Evolutionary conservation across 805 yeast genomes (phyloP).

Genomic region (Dipodascus geniculatus): DNA sequence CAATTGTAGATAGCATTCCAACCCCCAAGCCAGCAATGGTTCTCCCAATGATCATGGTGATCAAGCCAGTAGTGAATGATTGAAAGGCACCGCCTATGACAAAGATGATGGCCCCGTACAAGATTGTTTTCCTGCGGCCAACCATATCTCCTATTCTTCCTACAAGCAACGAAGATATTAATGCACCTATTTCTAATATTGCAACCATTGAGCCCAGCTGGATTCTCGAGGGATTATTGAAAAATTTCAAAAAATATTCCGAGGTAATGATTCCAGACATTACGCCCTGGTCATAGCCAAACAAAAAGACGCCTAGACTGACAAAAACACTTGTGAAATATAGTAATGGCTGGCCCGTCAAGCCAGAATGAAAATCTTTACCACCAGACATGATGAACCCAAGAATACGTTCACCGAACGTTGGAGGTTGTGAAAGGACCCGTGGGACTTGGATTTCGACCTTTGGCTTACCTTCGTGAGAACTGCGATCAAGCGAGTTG

Average conservation of each 20-base stretch:
- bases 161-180: constrained; percentile 61
- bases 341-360: constrained; percentile 27
- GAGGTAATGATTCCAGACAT: constrained; percentile 80
- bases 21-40: constrained; percentile 75
- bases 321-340: constrained; percentile 34
- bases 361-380: constrained; percentile 6
- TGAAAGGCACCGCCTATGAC: constrained; percentile 72
- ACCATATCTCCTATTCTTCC: constrained; percentile 70
- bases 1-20: constrained; percentile 72
- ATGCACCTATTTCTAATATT: constrained; percentile 78
- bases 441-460: constrained; percentile 12
- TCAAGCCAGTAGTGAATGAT: constrained; percentile 43
- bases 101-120: constrained; percentile 68
- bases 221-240: constrained; percentile 60
- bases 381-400: constrained; percentile 19
- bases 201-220: constrained; percentile 81
- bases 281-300: constrained; percentile 83
- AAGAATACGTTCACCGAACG: constrained; percentile 14
- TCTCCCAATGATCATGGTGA: constrained; percentile 55
- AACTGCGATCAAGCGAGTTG: not conserved
- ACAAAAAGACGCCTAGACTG: constrained; percentile 44
- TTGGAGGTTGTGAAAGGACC: constrained; percentile 12
- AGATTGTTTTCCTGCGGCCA: constrained; percentile 70
- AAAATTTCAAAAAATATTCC: constrained; percentile 54
- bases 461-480: not conserved